Conservation (phyloP, 164 flowering plant genomes). For the Aristolochia fimbriata region DNA sequence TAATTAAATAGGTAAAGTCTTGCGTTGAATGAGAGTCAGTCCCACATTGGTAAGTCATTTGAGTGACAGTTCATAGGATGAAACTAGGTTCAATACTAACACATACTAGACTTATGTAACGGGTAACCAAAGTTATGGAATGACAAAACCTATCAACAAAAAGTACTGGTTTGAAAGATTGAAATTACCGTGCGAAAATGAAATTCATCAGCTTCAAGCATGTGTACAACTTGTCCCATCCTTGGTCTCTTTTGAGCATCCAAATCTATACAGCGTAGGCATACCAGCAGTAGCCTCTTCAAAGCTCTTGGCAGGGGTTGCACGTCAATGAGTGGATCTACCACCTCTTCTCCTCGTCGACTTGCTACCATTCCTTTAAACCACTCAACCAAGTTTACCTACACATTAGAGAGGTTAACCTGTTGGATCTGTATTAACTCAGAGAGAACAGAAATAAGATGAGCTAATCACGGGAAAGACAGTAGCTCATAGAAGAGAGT, state of each 20-base stretch:
- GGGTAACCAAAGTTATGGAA: too few species aligned
- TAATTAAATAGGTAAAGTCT: too few species aligned
- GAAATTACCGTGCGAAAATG: slow-evolving; percentile 43
- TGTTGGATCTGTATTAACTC: not conserved
- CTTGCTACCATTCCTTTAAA: slow-evolving; percentile 69
- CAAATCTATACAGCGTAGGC: slow-evolving; percentile 84
- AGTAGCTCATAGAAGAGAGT: too few species aligned
- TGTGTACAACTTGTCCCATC: slow-evolving; percentile 95
- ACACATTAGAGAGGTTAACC: slow-evolving; percentile 7
- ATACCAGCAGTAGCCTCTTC: slow-evolving; percentile 67
- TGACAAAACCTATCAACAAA: too few species aligned
- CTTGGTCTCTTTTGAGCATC: slow-evolving; percentile 90
- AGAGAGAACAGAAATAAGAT: not conserved
- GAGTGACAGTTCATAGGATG: too few species aligned
- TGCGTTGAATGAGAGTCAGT: too few species aligned
- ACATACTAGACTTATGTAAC: too few species aligned
- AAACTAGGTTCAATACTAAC: too few species aligned
- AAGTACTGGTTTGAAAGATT: too few species aligned
- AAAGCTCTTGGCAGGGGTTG: slow-evolving; percentile 73
- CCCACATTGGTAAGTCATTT: too few species aligned
- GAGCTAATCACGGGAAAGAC: not conserved
- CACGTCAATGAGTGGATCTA: slow-evolving; percentile 80
- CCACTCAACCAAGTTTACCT: slow-evolving; percentile 89
- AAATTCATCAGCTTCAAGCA: slow-evolving; percentile 89
- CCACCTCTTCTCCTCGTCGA: slow-evolving; percentile 62